Base-by-base conservation (phyloP, 352 stramenopile genomes). In the Phytopythium delawarense region DNA sequence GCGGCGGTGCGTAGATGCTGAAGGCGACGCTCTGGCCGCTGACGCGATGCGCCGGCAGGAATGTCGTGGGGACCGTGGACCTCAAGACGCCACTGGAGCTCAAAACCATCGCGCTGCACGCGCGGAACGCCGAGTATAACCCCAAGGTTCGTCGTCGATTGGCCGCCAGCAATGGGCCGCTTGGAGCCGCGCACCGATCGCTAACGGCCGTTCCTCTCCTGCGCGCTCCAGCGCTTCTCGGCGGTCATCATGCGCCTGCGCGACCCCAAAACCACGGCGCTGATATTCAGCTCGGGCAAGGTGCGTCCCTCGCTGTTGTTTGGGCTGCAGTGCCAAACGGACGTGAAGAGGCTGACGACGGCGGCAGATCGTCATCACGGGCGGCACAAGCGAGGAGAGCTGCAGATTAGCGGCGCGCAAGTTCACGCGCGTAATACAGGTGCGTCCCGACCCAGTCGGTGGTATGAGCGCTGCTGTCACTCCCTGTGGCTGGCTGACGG, bases 41-140 rank as follows among this genome's bases (percentile, higher is more conserved):
- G 37, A 55, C 39, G 32, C 7, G 0, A 28, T 34, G 40, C 30
- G n/a, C 0, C 13, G 58, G 35, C 65, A 96, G 89, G 77, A 99
- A 98, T 62, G 82, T 98, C 30, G 93, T 98, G n/a, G 85, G 89
- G 6, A 98, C 93, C 0, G 93, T 98, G 40, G 98, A 99, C 71
- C 71, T 99, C 16, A 95, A 97, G 57, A 96, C 92, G 34, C 83
- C 80, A 35, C 76, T 99, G 21, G 96, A 99, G 70, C 84, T 99
- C 25, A 98, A 98, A 75, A 97, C 91, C 51, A 99, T 99, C 62
- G 96, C 97, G 39, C 73, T 98, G 23, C 94, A 98, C 63, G 96
- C 96, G 49, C 90, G 97, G 20, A 99, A 99, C 66, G 98, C 97
- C 8, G 98, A 99, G 79, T 99, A 99, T 77, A 99, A 99, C 76